phyloP scores from a whole-genome alignment of 2,329 filamentous ascomycete species.

The Colletotrichum sp. region DNA sequence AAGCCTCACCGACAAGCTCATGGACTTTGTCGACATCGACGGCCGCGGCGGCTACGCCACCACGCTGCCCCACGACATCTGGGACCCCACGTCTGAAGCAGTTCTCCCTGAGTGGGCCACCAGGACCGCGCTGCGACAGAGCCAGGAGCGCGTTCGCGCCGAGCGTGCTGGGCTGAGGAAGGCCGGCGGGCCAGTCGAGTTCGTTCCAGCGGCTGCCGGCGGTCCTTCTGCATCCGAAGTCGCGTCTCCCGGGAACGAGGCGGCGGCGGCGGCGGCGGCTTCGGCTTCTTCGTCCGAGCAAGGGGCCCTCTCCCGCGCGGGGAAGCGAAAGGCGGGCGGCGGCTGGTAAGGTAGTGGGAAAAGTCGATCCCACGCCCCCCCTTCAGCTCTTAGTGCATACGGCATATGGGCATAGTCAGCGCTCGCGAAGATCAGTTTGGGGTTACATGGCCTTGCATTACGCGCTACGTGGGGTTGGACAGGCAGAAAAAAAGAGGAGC shows the following conservation, averaged over 20 bases:
- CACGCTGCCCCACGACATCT: conserved; percentile 59
- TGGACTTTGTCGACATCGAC: conserved; percentile 66
- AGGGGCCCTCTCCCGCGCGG: conserved; percentile 28
- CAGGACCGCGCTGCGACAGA: conserved; percentile 52
- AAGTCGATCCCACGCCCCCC: not conserved
- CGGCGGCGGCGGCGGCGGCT: not conserved
- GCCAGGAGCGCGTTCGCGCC: conserved; percentile 49
- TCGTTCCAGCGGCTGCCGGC: conserved; percentile 43
- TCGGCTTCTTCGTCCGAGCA: conserved; percentile 12
- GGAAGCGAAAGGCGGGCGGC: conserved; percentile 37
- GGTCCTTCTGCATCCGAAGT: not conserved
- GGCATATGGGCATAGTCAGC: not conserved
- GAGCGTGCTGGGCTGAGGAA: conserved; percentile 49
- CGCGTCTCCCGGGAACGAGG: conserved; percentile 2
- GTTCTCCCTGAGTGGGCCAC: conserved; percentile 61
- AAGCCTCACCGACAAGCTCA: conserved; percentile 72
- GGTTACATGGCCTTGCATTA: not conserved
- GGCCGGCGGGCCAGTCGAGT: conserved; percentile 52
- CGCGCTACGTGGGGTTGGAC: not conserved
- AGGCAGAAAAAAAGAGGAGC: not conserved
- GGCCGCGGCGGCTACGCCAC: conserved; percentile 68
- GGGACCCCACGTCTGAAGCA: conserved; percentile 51
- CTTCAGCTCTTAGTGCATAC: not conserved
- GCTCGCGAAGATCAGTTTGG: not conserved
- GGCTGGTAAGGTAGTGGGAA: not conserved